Evolutionary conservation across 805 yeast species (phyloP).

Genomic region (Cyberlindnera petersonii): DNA sequence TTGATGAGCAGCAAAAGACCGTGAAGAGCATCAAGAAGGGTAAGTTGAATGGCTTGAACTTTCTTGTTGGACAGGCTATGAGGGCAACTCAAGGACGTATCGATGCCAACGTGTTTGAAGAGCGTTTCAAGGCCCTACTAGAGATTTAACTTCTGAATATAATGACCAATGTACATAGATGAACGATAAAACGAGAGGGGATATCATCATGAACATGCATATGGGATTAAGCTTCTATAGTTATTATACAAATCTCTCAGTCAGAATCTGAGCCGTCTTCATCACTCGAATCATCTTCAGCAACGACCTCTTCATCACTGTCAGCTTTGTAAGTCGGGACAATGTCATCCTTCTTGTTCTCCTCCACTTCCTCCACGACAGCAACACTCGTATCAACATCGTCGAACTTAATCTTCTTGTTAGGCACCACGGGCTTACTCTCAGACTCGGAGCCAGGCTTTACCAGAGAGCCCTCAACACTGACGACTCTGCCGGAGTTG

Average conservation of each 20-base stretch:
- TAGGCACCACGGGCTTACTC: constrained; percentile 48
- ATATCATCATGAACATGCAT: constrained; percentile 3
- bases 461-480: constrained; percentile 79
- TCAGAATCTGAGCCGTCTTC: constrained; percentile 27
- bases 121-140: constrained; percentile 29
- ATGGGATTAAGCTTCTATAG: constrained; percentile 1
- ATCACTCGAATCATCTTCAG: constrained; percentile 27
- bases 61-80: constrained; percentile 83
- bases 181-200: too few species aligned
- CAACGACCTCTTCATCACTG: constrained; percentile 25
- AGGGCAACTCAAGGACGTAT: constrained; percentile 63
- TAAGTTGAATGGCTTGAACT: constrained; percentile 62
- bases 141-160: constrained; percentile 5
- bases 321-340: constrained; percentile 20
- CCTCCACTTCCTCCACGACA: constrained; percentile 17
- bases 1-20: constrained; percentile 43
- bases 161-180: constrained; percentile 6
- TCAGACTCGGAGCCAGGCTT: constrained; percentile 42
- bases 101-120: constrained; percentile 33
- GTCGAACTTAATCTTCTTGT: constrained; percentile 47
- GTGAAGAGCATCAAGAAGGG: constrained; percentile 51
- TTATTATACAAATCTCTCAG: constrained; percentile 4
- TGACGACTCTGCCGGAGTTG: constrained; percentile 75
- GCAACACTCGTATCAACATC: constrained; percentile 35
- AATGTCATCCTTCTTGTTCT: constrained; percentile 14